phyloP scores from a whole-genome alignment of 2,329 filamentous ascomycete species.

The Ophiocordyceps robertsii region DNA sequence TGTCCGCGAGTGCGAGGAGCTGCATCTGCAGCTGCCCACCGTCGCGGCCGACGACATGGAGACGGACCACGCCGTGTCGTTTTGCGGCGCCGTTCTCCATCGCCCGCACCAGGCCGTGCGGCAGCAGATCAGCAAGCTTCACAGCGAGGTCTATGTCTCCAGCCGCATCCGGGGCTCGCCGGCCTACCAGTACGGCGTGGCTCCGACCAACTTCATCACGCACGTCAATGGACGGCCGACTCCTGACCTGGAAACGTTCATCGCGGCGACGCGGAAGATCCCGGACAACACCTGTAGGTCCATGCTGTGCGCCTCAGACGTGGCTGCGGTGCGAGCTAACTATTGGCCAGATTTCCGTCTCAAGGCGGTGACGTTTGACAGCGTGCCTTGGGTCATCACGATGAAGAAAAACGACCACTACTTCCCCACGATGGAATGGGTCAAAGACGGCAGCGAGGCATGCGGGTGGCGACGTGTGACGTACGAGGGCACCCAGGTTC shows the following conservation, averaged over 20 bases:
- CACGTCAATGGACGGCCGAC: conserved; percentile 86
- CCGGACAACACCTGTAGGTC: conserved; percentile 79
- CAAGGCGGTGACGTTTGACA: conserved; percentile 96
- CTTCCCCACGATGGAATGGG: conserved; percentile 58
- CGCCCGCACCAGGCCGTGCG: conserved; percentile 90
- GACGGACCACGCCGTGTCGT: conserved; percentile 81
- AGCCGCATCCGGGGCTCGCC: conserved; percentile 73
- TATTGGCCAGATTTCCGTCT: conserved; percentile 64
- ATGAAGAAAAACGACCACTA: conserved; percentile 99
- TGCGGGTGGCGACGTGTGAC: conserved; percentile 52
- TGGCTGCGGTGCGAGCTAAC: neutral
- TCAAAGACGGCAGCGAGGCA: conserved; percentile 45
- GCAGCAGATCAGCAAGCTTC: conserved; percentile 92
- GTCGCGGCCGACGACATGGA: conserved; percentile 83
- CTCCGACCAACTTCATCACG: conserved; percentile 94
- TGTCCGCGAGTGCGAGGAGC: conserved; percentile 70
- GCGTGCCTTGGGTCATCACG: conserved; percentile 96
- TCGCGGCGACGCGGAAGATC: conserved; percentile 72
- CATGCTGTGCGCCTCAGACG: neutral
- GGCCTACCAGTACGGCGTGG: conserved; percentile 79
- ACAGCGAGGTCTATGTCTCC: conserved; percentile 92
- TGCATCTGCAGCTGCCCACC: conserved; percentile 66
- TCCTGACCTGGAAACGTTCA: conserved; percentile 66
- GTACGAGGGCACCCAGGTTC: conserved; percentile 41
- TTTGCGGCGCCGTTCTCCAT: conserved; percentile 90